Base-by-base conservation (phyloP, 345 rosid genomes). In the Brassica cretica region DNA sequence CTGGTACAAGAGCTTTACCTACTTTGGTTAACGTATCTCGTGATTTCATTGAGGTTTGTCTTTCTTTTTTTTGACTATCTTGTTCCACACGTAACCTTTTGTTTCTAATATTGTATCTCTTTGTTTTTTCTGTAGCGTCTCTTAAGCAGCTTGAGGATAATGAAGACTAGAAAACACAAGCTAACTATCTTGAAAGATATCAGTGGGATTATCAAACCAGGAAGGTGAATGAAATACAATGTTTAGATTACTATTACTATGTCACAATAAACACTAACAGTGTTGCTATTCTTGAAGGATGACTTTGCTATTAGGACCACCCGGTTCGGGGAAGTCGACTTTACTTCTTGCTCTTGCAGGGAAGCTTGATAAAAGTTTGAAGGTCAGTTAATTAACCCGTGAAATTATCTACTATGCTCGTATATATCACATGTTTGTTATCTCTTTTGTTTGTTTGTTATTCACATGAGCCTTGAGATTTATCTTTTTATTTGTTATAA, bases 301-400 rank as follows among this genome's bases (percentile, higher is more conserved):
- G 98, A 90, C 98, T 5, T 80, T 94, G 82, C 90, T 94, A 29
- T 79, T 94, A 70, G 98, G 97, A 84, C 97, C 98, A 71, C 98
- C 98, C 0, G 96, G 96, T 46, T 90, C 97, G 0, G 98, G 98
- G 6, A 92, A 92, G 83, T 90, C 98, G 25, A 84, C 94, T 18
- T 83, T 94, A 80, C 94, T 94, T 49, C 79, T 82, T 73, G 93
- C 96, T 79, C 93, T 94, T 3, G 85, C 97, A 0, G 98, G 98
- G 66, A 94, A 94, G 75, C 92, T 92, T 76, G 92, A 78, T 70
- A 35, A 76, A 72, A 73, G 68, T 64, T 66, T 94, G 49, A 82
- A 90, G 92, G 98, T 91, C 58, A 55, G 86, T 79, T 77, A 66
- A 15, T 72, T 77, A 69, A 14, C 53, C 29, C 64, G 76, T 82